Percentiles rank a stretch among this genome's conserved stretches.
These are phyloP conservation scores for Sporisorium exsertum DNA, from an alignment of 1,284 basidiomycete genomes.

Conservation along the genomic window DNA sequence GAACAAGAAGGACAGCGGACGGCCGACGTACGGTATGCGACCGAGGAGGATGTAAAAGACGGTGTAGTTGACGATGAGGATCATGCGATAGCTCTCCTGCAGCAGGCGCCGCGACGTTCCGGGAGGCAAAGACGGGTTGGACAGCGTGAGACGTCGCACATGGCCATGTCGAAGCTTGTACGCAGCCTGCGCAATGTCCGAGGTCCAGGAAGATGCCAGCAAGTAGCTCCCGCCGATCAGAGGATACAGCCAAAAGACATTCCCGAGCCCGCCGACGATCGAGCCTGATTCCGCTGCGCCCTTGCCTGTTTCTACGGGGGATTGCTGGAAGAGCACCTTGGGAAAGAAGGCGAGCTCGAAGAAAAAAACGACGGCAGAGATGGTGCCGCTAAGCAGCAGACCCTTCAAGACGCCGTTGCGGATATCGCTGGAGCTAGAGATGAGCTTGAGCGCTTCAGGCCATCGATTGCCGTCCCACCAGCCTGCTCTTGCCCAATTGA, in stretches of 20 bases:
- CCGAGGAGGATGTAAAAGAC: conserved; percentile 53
- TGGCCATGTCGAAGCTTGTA: conserved; percentile 52
- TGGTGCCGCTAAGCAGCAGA: conserved; percentile 56
- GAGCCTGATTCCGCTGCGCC: conserved; percentile 19
- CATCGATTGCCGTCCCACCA: conserved; percentile 60
- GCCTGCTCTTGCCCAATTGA: conserved; percentile 58
- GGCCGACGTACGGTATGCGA: conserved; percentile 59
- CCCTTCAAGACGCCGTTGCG: conserved; percentile 63
- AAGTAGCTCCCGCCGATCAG: conserved; percentile 64
- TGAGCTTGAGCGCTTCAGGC: conserved; percentile 46
- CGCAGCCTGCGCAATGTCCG: conserved; percentile 64
- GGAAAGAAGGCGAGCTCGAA: conserved; percentile 66
- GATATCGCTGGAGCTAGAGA: conserved; percentile 54
- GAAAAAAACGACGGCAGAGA: conserved; percentile 61
- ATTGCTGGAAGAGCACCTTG: conserved; percentile 52
- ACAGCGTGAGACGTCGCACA: conserved; percentile 27
- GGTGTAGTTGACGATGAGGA: conserved; percentile 64
- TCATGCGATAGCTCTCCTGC: conserved; percentile 58
- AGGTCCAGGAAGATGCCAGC: conserved; percentile 65
- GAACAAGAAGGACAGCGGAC: conserved; percentile 57
- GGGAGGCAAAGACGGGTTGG: conserved; percentile 40
- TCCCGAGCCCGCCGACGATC: conserved; percentile 43
- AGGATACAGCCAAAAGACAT: conserved; percentile 67
- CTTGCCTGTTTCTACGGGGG: conserved; percentile 12
- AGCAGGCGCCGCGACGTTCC: conserved; percentile 50